Conservation (phyloP, 140 eudicot species). For the Senecio squalidus region DNA sequence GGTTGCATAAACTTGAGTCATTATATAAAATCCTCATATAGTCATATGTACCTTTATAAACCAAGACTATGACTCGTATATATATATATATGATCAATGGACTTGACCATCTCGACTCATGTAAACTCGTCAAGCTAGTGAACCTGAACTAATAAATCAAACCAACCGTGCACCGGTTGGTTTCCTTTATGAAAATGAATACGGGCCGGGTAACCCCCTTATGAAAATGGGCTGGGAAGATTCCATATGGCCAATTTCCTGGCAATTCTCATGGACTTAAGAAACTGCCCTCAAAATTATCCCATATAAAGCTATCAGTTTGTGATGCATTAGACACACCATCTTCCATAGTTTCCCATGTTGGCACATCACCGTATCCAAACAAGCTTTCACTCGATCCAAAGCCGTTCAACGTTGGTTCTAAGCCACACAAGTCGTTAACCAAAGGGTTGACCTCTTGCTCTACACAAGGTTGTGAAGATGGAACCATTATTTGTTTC, state of each 20-base stretch:
- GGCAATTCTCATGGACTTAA: slow-evolving; percentile 2
- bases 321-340: slow-evolving; percentile 12
- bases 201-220: neutral
- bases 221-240: no score
- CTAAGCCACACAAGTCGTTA: neutral
- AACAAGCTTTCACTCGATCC: slow-evolving; percentile 14
- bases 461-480: slow-evolving; percentile 14
- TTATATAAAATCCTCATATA: neutral
- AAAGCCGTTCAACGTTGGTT: slow-evolving; percentile 5
- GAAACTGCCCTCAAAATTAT: slow-evolving; percentile 17
- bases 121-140: neutral
- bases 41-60: neutral
- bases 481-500: slow-evolving; percentile 1
- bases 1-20: neutral
- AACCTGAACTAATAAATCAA: no score
- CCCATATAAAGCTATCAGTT: slow-evolving; percentile 26
- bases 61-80: neutral
- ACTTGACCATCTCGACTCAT: slow-evolving; percentile 11
- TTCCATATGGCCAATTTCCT: neutral
- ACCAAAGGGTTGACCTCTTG: slow-evolving; percentile 20
- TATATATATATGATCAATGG: neutral
- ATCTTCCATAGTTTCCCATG: slow-evolving; percentile 29
- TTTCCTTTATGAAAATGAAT: neutral
- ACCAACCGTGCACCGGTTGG: neutral
- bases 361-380: slow-evolving; percentile 10